Evolutionary conservation across 768 basidiomycete species (phyloP).

Genomic region (Inosperma sp.): DNA sequence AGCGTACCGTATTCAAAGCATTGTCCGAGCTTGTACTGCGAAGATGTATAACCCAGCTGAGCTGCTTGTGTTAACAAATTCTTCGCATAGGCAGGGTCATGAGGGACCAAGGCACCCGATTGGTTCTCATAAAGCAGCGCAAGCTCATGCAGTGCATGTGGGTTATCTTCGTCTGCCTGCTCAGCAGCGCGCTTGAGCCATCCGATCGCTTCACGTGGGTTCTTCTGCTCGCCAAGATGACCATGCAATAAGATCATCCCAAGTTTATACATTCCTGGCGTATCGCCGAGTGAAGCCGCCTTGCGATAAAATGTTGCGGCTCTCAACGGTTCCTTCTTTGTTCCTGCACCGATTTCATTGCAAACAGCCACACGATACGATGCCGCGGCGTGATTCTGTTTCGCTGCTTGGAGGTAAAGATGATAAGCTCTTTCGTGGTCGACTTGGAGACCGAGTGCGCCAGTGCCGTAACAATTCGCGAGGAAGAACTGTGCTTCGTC

Average conservation of each 20-base stretch:
- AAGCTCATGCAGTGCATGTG: slow-evolving; percentile 96
- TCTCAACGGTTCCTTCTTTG: slow-evolving; percentile 78
- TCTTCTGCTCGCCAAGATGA: slow-evolving; percentile 72
- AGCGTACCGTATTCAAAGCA: slow-evolving; percentile 92
- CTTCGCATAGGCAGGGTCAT: slow-evolving; percentile 79
- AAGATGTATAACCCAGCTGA: slow-evolving; percentile 88
- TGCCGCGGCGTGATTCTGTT: slow-evolving; percentile 93
- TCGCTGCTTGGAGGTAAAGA: slow-evolving; percentile 93
- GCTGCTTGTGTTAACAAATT: slow-evolving; percentile 87
- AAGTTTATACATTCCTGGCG: slow-evolving; percentile 99
- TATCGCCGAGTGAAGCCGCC: slow-evolving; percentile 93
- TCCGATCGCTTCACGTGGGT: slow-evolving; percentile 86
- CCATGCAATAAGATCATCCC: slow-evolving; percentile 95
- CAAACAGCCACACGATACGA: slow-evolving; percentile 97
- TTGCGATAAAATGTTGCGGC: slow-evolving; percentile 97
- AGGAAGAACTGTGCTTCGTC: slow-evolving; percentile 98
- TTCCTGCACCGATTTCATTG: slow-evolving; percentile 97
- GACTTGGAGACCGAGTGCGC: slow-evolving; percentile 90
- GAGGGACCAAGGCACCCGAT: slow-evolving; percentile 60
- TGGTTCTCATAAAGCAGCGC: slow-evolving; percentile 77
- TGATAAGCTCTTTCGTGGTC: slow-evolving; percentile 98
- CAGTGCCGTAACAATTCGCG: slow-evolving; percentile 95
- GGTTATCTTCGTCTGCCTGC: slow-evolving; percentile 97
- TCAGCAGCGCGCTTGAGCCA: slow-evolving; percentile 95
- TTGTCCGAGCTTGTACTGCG: slow-evolving; percentile 93